phyloP scores from a whole-genome alignment of 1,284 basidiomycete species.

The Bjerkandera adusta region DNA sequence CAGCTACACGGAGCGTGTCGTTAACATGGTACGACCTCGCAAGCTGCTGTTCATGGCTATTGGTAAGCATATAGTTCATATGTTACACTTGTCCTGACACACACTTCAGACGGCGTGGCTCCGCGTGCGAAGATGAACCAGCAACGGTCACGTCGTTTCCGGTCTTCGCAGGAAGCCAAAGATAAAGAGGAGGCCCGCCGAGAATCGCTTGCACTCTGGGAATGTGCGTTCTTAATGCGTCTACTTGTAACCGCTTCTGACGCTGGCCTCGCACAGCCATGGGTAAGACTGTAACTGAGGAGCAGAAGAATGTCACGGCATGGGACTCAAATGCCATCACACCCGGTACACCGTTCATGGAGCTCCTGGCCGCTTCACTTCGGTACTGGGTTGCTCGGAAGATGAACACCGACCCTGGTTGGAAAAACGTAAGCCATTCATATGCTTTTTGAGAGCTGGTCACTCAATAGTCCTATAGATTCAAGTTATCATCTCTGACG shows the following conservation, averaged over 20 bases:
- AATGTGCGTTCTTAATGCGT: slow-evolving; percentile 48
- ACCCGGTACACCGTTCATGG: slow-evolving; percentile 99
- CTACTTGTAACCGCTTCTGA: slow-evolving; percentile 20
- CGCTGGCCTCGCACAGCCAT: slow-evolving; percentile 64
- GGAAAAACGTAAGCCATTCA: slow-evolving; percentile 73
- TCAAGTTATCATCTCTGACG: slow-evolving; percentile 96
- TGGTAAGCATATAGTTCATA: slow-evolving; percentile 46
- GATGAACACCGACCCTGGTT: slow-evolving; percentile 93
- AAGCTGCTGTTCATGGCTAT: slow-evolving; percentile 99
- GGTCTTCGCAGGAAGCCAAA: slow-evolving; percentile 91
- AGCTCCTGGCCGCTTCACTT: slow-evolving; percentile 82
- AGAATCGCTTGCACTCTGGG: slow-evolving; percentile 83
- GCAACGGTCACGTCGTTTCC: slow-evolving; percentile 94
- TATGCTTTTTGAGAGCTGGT: neutral
- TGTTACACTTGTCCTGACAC: slow-evolving; percentile 1
- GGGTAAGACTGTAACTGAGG: slow-evolving; percentile 87
- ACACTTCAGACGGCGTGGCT: slow-evolving; percentile 83
- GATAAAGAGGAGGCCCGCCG: slow-evolving; percentile 88
- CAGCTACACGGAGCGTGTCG: slow-evolving; percentile 94
- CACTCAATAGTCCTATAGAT: slow-evolving; percentile 47
- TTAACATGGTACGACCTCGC: slow-evolving; percentile 95
- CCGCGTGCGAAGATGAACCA: slow-evolving; percentile 99
- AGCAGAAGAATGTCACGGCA: slow-evolving; percentile 80
- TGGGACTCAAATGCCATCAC: slow-evolving; percentile 99
- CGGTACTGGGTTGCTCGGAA: slow-evolving; percentile 98